phyloP scores from a whole-genome alignment of 2,329 filamentous ascomycete species.

The Dactylellina cionopaga region DNA sequence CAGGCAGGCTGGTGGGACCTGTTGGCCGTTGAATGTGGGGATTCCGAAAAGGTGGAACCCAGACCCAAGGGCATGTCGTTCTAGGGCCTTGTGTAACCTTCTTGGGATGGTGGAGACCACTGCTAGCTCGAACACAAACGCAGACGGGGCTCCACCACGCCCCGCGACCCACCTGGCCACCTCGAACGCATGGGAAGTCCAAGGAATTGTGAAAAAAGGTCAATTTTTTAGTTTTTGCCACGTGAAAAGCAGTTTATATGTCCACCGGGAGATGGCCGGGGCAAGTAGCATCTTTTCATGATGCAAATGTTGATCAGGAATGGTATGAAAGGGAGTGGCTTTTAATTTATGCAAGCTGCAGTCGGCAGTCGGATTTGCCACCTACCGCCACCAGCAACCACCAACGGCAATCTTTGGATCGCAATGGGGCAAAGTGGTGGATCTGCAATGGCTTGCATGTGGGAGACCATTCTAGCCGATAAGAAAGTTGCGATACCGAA shows the following conservation, averaged over 20 bases:
- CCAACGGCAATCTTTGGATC: not conserved
- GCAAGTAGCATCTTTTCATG: too few relatives aligned
- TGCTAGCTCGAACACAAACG: not conserved
- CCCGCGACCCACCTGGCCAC: not conserved
- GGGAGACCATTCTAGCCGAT: constrained; percentile 10
- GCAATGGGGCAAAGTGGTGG: not conserved
- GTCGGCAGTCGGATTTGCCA: not conserved
- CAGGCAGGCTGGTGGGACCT: not conserved
- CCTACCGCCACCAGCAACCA: not conserved
- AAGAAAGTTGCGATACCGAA: constrained; percentile 10
- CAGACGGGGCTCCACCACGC: constrained; percentile 3
- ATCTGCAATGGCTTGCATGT: constrained; percentile 18
- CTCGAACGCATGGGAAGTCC: too few relatives aligned
- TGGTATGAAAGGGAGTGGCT: constrained; percentile 1
- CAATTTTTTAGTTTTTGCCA: not conserved
- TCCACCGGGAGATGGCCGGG: not conserved
- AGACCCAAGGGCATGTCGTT: constrained; percentile 13
- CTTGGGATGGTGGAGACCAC: constrained; percentile 5
- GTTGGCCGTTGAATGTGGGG: constrained; percentile 15
- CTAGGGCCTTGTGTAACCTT: constrained; percentile 20
- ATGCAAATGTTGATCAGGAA: constrained; percentile 1
- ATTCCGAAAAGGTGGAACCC: constrained; percentile 2
- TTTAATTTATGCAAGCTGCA: not conserved
- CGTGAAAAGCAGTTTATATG: not conserved
- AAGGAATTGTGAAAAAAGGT: too few relatives aligned